Conservation (phyloP, 2,329 filamentous ascomycete genomes). For the Botrytis elliptica region DNA sequence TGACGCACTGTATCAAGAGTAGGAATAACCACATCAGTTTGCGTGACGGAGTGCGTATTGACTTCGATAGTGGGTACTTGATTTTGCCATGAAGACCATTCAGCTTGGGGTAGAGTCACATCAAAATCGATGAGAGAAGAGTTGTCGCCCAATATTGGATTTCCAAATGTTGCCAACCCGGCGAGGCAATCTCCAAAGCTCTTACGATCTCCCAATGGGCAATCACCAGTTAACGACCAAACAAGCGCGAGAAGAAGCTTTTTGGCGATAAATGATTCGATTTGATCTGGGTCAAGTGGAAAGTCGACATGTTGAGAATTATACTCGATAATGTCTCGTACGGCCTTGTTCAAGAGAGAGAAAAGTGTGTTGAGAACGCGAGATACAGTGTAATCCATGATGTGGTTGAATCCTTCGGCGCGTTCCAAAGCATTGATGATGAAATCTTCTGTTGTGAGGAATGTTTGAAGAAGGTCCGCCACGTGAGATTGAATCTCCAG, state of each 20-base stretch:
- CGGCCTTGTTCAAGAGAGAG: conserved; percentile 91
- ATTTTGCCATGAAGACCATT: conserved; percentile 92
- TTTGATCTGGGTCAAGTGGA: conserved; percentile 82
- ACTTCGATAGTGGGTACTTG: conserved; percentile 94
- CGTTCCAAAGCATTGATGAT: conserved; percentile 73
- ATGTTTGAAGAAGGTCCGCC: conserved; percentile 73
- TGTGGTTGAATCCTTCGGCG: conserved; percentile 80
- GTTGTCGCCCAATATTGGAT: conserved; percentile 73
- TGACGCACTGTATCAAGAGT: conserved; percentile 96
- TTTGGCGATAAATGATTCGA: conserved; percentile 87
- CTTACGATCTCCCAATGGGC: conserved; percentile 83
- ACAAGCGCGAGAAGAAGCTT: conserved; percentile 90
- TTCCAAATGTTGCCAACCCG: conserved; percentile 79
- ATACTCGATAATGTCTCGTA: conserved; percentile 90
- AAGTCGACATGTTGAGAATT: conserved; percentile 94
- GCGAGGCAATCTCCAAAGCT: conserved; percentile 82
- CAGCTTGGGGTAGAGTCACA: conserved; percentile 78
- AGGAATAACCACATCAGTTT: conserved; percentile 97
- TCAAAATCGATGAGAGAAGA: conserved; percentile 95
- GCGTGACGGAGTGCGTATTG: conserved; percentile 96
- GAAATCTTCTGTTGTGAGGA: conserved; percentile 77
- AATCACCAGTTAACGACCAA: conserved; percentile 96
- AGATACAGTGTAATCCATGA: conserved; percentile 96
- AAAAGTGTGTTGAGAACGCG: conserved; percentile 91
- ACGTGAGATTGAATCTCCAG: conserved; percentile 76